Conservation (phyloP, 768 basidiomycete species). For the Russula sp. region DNA sequence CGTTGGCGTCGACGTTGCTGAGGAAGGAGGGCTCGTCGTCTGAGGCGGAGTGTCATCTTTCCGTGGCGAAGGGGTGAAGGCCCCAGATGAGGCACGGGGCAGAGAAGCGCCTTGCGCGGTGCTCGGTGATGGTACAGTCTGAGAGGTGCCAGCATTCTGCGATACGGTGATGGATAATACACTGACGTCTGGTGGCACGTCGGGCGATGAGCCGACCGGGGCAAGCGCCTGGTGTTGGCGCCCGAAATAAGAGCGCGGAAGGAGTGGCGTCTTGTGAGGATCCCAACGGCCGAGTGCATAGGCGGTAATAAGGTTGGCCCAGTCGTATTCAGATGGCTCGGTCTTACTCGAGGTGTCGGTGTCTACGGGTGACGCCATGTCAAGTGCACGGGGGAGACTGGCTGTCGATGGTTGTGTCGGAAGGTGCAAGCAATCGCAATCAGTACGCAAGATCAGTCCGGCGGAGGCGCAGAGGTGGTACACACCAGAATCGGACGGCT, state of each 20-base stretch:
- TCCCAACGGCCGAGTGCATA: slow-evolving; percentile 79
- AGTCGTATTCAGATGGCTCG: slow-evolving; percentile 44
- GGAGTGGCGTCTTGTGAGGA: slow-evolving; percentile 61
- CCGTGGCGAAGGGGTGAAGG: background rate
- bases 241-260: slow-evolving; percentile 38
- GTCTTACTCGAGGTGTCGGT: slow-evolving; percentile 20
- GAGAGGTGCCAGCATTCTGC: background rate
- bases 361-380: slow-evolving; percentile 26
- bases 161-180: slow-evolving; percentile 8
- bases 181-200: background rate
- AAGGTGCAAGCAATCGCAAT: background rate
- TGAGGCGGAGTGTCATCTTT: slow-evolving; percentile 6
- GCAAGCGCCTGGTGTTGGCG: background rate
- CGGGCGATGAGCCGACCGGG: background rate
- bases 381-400: slow-evolving; percentile 24
- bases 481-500: slow-evolving; percentile 18
- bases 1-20: background rate
- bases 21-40: slow-evolving; percentile 13
- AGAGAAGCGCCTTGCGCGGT: background rate
- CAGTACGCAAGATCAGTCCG: background rate
- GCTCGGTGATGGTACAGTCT: background rate
- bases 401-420: background rate
- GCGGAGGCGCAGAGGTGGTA: background rate
- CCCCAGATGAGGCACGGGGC: background rate
- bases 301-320: slow-evolving; percentile 70